phyloP scores from a whole-genome alignment of 805 yeast species.

The Suhomyces kilbournensis region DNA sequence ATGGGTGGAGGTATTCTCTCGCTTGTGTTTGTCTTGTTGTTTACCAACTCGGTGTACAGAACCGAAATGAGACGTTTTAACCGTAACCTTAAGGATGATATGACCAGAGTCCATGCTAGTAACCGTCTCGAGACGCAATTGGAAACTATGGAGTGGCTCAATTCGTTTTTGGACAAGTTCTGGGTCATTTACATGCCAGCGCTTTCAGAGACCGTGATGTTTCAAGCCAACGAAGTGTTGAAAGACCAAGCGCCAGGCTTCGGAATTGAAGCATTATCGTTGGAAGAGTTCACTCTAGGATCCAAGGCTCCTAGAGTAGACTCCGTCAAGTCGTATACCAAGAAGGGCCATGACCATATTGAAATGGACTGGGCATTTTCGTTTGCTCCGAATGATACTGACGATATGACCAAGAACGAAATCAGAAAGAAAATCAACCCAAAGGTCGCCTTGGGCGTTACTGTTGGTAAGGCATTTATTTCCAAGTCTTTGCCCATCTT shows the following conservation, averaged over 20 bases:
- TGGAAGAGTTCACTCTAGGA: slow-evolving; percentile 79
- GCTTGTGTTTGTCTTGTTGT: slow-evolving; percentile 54
- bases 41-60: slow-evolving; percentile 65
- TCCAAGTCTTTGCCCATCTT: slow-evolving; percentile 74
- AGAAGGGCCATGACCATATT: slow-evolving; percentile 60
- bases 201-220: slow-evolving; percentile 68
- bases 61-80: slow-evolving; percentile 74
- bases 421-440: slow-evolving; percentile 70
- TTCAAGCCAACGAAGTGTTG: slow-evolving; percentile 63
- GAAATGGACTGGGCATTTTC: slow-evolving; percentile 86
- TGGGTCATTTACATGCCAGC: slow-evolving; percentile 92
- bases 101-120: slow-evolving; percentile 60
- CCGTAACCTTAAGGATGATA: slow-evolving; percentile 71
- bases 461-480: slow-evolving; percentile 76
- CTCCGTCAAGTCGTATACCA: slow-evolving; percentile 69
- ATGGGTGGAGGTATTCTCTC: slow-evolving; percentile 64
- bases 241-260: slow-evolving; percentile 77
- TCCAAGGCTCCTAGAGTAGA: slow-evolving; percentile 75
- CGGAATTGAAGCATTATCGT: slow-evolving; percentile 70
- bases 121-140: slow-evolving; percentile 59
- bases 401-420: slow-evolving; percentile 78
- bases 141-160: slow-evolving; percentile 82
- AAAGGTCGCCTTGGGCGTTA: slow-evolving; percentile 75
- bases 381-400: slow-evolving; percentile 78
- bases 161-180: slow-evolving; percentile 71